Conservation (phyloP, 805 yeast species). For the Pichia scutulata region DNA sequence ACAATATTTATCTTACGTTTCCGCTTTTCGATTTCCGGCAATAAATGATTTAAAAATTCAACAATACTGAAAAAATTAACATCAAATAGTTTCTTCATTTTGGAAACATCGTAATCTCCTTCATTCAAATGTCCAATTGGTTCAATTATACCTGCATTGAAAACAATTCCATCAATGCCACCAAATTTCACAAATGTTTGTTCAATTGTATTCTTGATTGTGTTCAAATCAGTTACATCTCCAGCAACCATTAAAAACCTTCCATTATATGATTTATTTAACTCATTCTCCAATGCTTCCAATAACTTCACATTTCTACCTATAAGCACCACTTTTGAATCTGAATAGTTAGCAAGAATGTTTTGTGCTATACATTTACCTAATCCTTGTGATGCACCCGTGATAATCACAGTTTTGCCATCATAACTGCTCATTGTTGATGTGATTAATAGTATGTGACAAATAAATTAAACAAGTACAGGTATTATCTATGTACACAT, state of each 20-base stretch:
- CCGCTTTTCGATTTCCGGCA: slow-evolving; percentile 34
- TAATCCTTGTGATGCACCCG: slow-evolving; percentile 72
- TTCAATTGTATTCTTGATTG: slow-evolving; percentile 33
- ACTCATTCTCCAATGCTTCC: slow-evolving; percentile 19
- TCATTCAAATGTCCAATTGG: slow-evolving; percentile 57
- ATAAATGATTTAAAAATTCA: slow-evolving; percentile 42
- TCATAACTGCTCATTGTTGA: not conserved
- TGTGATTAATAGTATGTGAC: no score
- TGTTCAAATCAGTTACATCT: slow-evolving; percentile 45
- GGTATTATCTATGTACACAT: no score
- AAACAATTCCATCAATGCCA: slow-evolving; percentile 52
- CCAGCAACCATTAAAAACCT: slow-evolving; percentile 48
- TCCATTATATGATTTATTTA: slow-evolving; percentile 40
- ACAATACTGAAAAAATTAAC: slow-evolving; percentile 75
- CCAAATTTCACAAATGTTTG: slow-evolving; percentile 46
- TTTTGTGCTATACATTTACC: slow-evolving; percentile 67
- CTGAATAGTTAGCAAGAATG: slow-evolving; percentile 32
- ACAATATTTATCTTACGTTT: slow-evolving; percentile 41
- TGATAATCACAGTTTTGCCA: slow-evolving; percentile 33
- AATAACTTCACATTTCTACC: slow-evolving; percentile 57
- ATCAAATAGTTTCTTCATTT: slow-evolving; percentile 62
- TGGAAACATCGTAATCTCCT: slow-evolving; percentile 37
- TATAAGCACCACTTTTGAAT: slow-evolving; percentile 49
- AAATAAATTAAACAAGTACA: no score
- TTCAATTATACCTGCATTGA: slow-evolving; percentile 78